These are phyloP conservation scores for Fonsecaea multimorphosa DNA, from an alignment of 2,329 filamentous ascomycete genomes.

Conservation along the genomic window DNA sequence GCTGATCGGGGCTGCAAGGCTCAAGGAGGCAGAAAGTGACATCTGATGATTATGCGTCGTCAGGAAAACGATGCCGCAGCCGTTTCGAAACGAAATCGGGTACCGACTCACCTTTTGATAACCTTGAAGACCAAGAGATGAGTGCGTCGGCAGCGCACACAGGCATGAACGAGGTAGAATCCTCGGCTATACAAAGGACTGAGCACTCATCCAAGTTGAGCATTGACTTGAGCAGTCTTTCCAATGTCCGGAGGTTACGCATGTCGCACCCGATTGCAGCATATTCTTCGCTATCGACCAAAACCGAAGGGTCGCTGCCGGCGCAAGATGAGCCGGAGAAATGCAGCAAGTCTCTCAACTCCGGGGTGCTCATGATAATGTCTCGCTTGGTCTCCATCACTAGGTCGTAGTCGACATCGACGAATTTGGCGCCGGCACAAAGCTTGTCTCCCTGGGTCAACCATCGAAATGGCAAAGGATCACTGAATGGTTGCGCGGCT, in stretches of 20 bases:
- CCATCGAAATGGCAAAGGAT: constrained; percentile 85
- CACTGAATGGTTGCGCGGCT: constrained; percentile 59
- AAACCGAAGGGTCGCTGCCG: constrained; percentile 8
- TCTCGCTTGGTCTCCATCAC: constrained; percentile 38
- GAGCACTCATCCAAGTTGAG: constrained; percentile 64
- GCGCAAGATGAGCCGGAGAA: background rate
- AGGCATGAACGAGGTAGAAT: constrained; percentile 90
- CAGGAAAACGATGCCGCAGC: background rate
- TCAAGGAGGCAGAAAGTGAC: constrained; percentile 86
- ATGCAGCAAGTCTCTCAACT: constrained; percentile 34
- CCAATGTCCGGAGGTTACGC: constrained; percentile 67
- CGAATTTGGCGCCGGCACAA: constrained; percentile 36
- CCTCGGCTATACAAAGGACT: constrained; percentile 84
- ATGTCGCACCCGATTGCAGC: constrained; percentile 49
- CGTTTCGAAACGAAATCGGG: background rate
- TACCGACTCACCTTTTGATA: constrained; percentile 66
- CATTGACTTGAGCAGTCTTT: constrained; percentile 63
- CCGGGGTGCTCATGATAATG: constrained; percentile 33
- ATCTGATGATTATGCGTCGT: constrained; percentile 43
- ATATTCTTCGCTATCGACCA: constrained; percentile 36
- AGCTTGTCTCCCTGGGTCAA: constrained; percentile 68
- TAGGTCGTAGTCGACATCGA: constrained; percentile 39
- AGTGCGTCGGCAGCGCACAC: constrained; percentile 74
- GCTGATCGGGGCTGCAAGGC: constrained; percentile 80
- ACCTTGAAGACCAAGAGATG: constrained; percentile 74